Conservation (phyloP, 2,329 filamentous ascomycete genomes). For the Diaporthe ampelina region DNA sequence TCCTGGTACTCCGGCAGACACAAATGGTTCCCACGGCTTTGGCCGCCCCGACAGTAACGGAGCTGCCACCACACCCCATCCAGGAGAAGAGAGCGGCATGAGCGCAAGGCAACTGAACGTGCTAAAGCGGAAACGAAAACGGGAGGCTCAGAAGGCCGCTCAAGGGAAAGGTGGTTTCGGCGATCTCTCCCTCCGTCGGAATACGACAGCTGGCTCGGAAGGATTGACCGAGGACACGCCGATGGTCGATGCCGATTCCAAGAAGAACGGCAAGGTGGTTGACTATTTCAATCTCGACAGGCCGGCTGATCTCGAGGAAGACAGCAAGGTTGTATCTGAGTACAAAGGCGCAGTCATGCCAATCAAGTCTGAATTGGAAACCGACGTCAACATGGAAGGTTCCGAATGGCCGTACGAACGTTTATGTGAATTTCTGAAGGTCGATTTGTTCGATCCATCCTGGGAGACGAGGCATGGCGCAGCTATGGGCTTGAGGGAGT, state of each 20-base stretch:
- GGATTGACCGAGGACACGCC: conserved; percentile 73
- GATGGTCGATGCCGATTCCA: conserved; percentile 63
- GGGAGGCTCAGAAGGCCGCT: conserved; percentile 86
- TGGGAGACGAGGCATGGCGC: conserved; percentile 98
- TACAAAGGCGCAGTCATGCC: conserved; percentile 85
- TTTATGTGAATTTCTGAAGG: conserved; percentile 91
- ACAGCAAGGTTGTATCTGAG: conserved; percentile 92
- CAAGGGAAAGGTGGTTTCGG: conserved; percentile 91
- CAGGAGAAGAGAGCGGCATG: conserved; percentile 76
- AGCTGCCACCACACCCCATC: conserved; percentile 55
- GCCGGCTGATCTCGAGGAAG: conserved; percentile 83
- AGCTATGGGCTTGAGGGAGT: conserved; percentile 92
- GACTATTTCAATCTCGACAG: conserved; percentile 96
- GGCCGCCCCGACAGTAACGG: conserved; percentile 50
- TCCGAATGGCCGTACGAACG: conserved; percentile 94
- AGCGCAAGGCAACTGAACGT: conserved; percentile 96
- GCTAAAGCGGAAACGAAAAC: conserved; percentile 93
- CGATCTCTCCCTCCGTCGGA: conserved; percentile 81
- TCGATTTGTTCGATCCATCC: conserved; percentile 91
- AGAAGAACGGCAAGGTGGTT: conserved; percentile 74
- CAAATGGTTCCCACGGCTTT: conserved; percentile 49
- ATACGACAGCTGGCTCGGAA: conserved; percentile 72
- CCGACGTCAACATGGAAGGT: conserved; percentile 82
- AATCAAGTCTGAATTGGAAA: conserved; percentile 88
- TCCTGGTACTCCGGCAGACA: conserved; percentile 62